Evolutionary conservation across 108 stramenopile species (phyloP), one percentile per base, ranked within the genome.

Genomic region (Cyclotella cryptica): DNA sequence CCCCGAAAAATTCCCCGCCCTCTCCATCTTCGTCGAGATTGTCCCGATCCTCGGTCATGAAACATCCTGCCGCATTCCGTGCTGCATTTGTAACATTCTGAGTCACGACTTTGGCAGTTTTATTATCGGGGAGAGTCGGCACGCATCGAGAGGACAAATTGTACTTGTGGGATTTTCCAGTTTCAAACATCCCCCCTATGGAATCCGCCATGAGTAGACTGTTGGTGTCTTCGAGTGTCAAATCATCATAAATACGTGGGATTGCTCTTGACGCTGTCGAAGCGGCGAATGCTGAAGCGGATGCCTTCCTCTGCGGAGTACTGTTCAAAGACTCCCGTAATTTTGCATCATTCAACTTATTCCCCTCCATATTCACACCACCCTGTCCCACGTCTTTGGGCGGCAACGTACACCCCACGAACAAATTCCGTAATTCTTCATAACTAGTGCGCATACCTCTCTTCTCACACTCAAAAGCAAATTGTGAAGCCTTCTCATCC

Each of bases 391-490:
- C 58, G 28, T 44, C 68, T 63, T 58, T 84, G 11, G 79, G 75
- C 18, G 66, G 74, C 18, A 84, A 49, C 40, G 69, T 66, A 54
- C 83, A 84, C 17, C 79, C 79, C 4, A 76, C 78, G 46, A 85
- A 83, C 74, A 85, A 53, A 55, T 85, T 77, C 1, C 81, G 57
- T 51, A 95, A 71, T 57, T 92, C 90, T 9, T 85, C 86, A 55
- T 86, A 92, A 55, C 87, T 76, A 21, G 90, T 91, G 46, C 93
- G 73, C 63, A 89, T 81, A 13, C 93, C 93, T 12, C 75, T 74
- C n/a, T 71, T 63, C 80, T 94, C 91, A n/a, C 86, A 72, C 47
- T 91, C 87, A 66, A 92, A 43, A 0, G 88, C 91, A 66, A 88
- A 89, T 26, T 74, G 30, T 0, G 76, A 66, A 3, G 87, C 86